phyloP scores from a whole-genome alignment of 106 monocot species.

The Dioscorea dumetorum region DNA sequence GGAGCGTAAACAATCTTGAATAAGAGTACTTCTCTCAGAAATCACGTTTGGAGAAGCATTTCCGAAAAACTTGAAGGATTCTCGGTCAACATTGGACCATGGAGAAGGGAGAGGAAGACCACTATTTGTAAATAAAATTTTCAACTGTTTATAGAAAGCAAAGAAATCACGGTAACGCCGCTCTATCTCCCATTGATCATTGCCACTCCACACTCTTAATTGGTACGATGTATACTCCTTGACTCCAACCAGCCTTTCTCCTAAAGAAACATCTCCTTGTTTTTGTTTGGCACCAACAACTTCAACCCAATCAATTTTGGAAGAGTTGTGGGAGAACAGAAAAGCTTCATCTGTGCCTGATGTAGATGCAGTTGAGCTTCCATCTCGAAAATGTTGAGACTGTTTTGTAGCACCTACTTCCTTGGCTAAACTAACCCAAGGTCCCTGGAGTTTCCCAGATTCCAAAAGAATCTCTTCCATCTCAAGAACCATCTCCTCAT shows the following conservation, averaged over 20 bases:
- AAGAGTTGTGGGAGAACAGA: constrained; percentile 12
- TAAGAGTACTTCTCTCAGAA: constrained; percentile 66
- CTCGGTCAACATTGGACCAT: constrained; percentile 66
- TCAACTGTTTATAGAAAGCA: constrained; percentile 65
- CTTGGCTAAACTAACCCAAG: constrained; percentile 13
- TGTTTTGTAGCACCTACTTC: constrained; percentile 2
- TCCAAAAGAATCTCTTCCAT: constrained; percentile 90
- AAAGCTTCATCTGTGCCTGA: constrained; percentile 52
- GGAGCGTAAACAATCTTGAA: constrained; percentile 85
- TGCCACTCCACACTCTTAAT: constrained; percentile 50
- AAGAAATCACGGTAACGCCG: constrained; percentile 90
- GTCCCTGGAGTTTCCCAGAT: constrained; percentile 36
- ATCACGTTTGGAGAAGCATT: constrained; percentile 79
- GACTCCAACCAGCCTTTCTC: constrained; percentile 90
- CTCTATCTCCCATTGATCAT: constrained; percentile 80
- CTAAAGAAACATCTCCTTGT: constrained; percentile 94
- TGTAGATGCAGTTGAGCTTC: constrained; percentile 71
- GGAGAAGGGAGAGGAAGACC: constrained; percentile 65
- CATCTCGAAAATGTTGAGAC: constrained; percentile 53
- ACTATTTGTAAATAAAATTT: constrained; percentile 37
- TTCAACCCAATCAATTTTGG: constrained; percentile 65
- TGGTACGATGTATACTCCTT: constrained; percentile 90
- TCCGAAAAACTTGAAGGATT: constrained; percentile 84
- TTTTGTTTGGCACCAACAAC: constrained; percentile 79
- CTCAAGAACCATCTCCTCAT: constrained; percentile 92